Conservation (phyloP, 345 rosid species). For the Eucalyptus shirleyi region DNA sequence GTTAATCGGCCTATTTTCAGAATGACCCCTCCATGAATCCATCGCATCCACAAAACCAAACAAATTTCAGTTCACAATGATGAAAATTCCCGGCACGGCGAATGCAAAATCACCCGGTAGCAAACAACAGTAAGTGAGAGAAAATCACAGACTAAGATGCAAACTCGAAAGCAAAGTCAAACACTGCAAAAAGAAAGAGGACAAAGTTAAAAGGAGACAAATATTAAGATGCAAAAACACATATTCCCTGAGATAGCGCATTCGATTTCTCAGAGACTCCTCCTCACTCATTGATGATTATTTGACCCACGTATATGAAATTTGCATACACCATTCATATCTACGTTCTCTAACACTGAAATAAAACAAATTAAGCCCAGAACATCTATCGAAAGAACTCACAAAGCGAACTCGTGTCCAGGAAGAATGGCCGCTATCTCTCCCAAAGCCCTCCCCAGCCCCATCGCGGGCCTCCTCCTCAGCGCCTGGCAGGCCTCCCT, state of each 20-base stretch:
- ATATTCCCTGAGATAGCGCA: neutral
- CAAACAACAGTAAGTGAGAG: neutral
- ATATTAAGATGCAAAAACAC: neutral
- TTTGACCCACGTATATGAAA: neutral
- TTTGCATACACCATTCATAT: neutral
- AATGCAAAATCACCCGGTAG: neutral
- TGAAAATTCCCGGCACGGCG: neutral
- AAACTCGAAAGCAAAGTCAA: neutral
- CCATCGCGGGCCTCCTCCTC: constrained; percentile 25
- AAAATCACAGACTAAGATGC: neutral
- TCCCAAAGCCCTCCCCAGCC: constrained; percentile 19
- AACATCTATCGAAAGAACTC: constrained; percentile 12
- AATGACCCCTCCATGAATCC: neutral
- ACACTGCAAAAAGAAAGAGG: neutral
- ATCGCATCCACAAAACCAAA: neutral
- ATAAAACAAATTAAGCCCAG: neutral
- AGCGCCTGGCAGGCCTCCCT: constrained; percentile 52
- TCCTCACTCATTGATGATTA: neutral
- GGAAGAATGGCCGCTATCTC: constrained; percentile 42
- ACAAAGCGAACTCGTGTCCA: constrained; percentile 70
- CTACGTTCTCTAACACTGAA: neutral
- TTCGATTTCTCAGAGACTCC: neutral
- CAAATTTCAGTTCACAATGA: neutral
- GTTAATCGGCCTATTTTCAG: neutral
- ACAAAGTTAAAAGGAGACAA: neutral